Conservation (phyloP, 345 rosid species). For the Fremontodendron californicum region DNA sequence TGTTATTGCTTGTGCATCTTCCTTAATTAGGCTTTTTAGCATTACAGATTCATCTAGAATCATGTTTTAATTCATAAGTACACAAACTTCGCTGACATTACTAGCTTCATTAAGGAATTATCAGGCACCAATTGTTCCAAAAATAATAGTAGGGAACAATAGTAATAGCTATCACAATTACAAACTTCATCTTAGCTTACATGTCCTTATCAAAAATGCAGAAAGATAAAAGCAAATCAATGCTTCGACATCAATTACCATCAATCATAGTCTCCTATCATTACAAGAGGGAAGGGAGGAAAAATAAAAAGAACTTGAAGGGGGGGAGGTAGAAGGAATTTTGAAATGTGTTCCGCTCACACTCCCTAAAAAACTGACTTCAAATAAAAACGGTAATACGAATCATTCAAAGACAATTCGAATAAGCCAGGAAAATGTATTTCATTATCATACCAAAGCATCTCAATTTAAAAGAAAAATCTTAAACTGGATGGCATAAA, state of each 20-base stretch:
- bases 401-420: background rate
- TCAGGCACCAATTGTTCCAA: background rate
- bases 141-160: background rate
- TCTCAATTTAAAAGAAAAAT: background rate
- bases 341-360: background rate
- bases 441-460: background rate
- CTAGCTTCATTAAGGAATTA: background rate
- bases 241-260: background rate
- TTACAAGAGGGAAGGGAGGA: background rate
- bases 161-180: background rate
- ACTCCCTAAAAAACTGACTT: background rate
- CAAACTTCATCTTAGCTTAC: background rate
- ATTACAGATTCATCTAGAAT: too few species aligned
- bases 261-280: background rate
- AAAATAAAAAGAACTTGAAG: background rate
- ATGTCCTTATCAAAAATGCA: background rate
- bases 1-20: background rate
- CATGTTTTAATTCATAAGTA: background rate
- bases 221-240: constrained; percentile 2
- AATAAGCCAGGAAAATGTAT: background rate
- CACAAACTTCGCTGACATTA: background rate
- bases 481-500: background rate
- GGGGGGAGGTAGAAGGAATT: background rate
- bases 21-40: background rate
- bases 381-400: background rate